These are phyloP conservation scores for Glycine soja DNA, from an alignment of 306 rosid genomes.

Conservation along the genomic window DNA sequence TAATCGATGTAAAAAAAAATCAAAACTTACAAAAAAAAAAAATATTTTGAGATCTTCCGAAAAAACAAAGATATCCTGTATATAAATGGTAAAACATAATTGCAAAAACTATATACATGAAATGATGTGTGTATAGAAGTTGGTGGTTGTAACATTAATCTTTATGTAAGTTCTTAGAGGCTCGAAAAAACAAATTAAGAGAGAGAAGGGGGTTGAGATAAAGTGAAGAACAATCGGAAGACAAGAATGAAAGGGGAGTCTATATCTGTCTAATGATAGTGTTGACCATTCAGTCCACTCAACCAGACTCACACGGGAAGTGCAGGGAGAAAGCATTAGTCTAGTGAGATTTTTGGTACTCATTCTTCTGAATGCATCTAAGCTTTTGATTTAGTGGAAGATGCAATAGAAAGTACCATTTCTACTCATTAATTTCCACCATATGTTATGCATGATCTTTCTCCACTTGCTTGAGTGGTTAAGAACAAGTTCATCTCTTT, in stretches of 20 bases:
- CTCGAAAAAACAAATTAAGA: background rate
- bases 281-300: conserved; percentile 84
- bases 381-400: conserved; percentile 60
- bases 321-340: conserved; percentile 51
- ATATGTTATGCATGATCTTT: conserved; percentile 45
- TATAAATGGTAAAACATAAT: no score
- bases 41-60: no score
- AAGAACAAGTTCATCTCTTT: conserved; percentile 1
- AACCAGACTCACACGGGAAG: conserved; percentile 55
- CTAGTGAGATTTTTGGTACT: conserved; percentile 42
- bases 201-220: conserved; percentile 24
- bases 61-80: no score
- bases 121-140: background rate
- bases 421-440: conserved; percentile 53
- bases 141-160: background rate
- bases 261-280: conserved; percentile 65
- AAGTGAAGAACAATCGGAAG: conserved; percentile 57
- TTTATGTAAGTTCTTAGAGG: conserved; percentile 35
- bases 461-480: conserved; percentile 54
- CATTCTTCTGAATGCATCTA: conserved; percentile 44
- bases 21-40: no score
- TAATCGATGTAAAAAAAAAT: no score
- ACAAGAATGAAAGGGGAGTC: conserved; percentile 80
- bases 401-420: conserved; percentile 67
- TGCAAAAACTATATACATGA: background rate